These are phyloP conservation scores for Saccharomyces hybrid DNA, from an alignment of 1,139 yeast genomes.

Conservation along the genomic window DNA sequence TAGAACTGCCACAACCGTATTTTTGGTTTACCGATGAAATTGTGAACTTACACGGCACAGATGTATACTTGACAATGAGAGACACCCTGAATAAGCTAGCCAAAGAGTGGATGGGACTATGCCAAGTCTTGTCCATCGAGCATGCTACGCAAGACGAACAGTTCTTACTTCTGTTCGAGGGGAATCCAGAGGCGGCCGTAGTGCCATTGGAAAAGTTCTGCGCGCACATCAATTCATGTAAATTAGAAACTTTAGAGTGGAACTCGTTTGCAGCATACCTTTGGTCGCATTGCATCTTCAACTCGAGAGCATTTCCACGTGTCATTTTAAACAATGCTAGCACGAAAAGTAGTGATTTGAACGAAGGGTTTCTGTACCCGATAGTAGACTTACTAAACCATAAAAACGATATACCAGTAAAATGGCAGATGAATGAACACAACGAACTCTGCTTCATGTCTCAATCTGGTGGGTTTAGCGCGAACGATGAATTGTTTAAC, in stretches of 20 bases:
- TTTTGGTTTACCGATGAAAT: constrained; percentile 52
- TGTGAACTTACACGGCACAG: constrained; percentile 53
- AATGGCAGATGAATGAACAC: constrained; percentile 41
- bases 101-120: constrained; percentile 26
- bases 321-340: constrained; percentile 34
- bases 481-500: constrained; percentile 50
- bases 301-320: constrained; percentile 75
- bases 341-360: constrained; percentile 29
- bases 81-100: constrained; percentile 27
- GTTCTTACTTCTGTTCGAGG: constrained; percentile 2
- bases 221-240: neutral
- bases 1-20: constrained; percentile 49
- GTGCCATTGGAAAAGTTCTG: constrained; percentile 1
- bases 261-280: constrained; percentile 55
- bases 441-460: neutral
- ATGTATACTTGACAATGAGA: constrained; percentile 36
- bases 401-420: constrained; percentile 49
- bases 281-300: constrained; percentile 67
- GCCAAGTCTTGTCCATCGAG: constrained; percentile 6
- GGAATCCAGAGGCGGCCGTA: constrained; percentile 8
- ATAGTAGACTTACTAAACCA: constrained; percentile 75
- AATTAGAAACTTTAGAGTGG: constrained; percentile 34
- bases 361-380: constrained; percentile 67
- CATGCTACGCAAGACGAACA: constrained; percentile 5
- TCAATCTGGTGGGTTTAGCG: neutral